Base-by-base conservation (phyloP, 2,329 filamentous ascomycete species). In the Exophiala oligosperma region DNA sequence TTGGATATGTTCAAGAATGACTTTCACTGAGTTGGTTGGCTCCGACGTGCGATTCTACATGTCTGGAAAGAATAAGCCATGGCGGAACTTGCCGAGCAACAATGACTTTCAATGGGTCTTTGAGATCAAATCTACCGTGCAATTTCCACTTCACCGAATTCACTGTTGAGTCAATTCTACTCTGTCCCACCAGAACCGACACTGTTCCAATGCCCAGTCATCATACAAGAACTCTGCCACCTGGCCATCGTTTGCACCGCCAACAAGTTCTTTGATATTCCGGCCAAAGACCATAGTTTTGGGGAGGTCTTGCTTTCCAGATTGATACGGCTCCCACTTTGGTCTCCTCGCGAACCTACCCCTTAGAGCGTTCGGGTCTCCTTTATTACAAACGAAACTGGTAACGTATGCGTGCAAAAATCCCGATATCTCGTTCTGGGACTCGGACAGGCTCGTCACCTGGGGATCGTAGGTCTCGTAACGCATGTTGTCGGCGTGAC, bases 201-300 rank as follows among this genome's bases (percentile, higher is more conserved):
- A 79, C 66, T 0, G 72, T 75, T 11, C 73, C 73, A 3, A 78
- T 73, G 0, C 80, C 66, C 0, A 81, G 81, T 81, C 81, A 82
- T 81, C 78, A 59, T 83, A 82, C 4, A 82, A 64, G 48, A 77
- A 83, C 0, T 81, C 74, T 0, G 79, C 74, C 0, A 68, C 66
- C 0, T 69, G 62, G 5, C 21, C 52, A 21, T 9, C 9, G 28
- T 48, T 29, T 17, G 64, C 51, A 0, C 79, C 79, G 0, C 79
- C 78, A 43, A 76, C 77, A 5, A 76, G 67, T 61, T 81, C 79
- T 61, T 81, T 74, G 61, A 81, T 81, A 0, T 74, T 78, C 38
- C 77, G 69, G 0, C 79, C 79, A 24, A 81, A 71, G 0, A 77
- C 59, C 77, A 81, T 77, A 0, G 76, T 72, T 24, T 66, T 63